Conservation (phyloP, 768 basidiomycete genomes). For the Fomitopsis pulvina region DNA sequence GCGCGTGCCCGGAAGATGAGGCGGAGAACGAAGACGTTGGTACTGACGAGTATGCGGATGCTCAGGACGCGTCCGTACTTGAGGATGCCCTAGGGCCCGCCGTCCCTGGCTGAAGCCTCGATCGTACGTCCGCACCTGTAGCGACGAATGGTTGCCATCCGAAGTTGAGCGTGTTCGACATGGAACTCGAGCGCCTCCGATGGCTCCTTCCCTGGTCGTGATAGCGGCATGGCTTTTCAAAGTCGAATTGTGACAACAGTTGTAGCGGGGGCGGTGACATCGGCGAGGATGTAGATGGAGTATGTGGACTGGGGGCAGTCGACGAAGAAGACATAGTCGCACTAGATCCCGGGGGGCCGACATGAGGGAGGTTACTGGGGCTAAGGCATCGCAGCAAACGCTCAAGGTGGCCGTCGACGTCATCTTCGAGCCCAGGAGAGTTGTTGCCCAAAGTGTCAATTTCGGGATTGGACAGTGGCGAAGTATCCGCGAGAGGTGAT, state of each 20-base stretch:
- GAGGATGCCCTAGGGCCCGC: neutral
- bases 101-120: neutral
- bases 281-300: neutral
- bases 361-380: neutral
- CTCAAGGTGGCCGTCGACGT: neutral
- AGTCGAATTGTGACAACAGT: conserved; percentile 3
- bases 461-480: neutral
- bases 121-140: neutral
- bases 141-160: neutral
- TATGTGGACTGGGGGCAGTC: neutral
- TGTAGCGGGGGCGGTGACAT: neutral
- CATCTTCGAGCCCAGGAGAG: neutral
- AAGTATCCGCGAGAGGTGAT: neutral
- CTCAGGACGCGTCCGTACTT: neutral
- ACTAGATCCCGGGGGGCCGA: neutral
- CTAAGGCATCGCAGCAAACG: neutral
- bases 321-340: neutral
- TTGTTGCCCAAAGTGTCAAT: neutral
- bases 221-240: neutral
- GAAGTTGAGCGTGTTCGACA: neutral
- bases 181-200: neutral
- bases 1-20: neutral
- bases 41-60: neutral
- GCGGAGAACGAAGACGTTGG: neutral
- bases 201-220: neutral